phyloP scores from a whole-genome alignment of 371 early-diverging fungal species.

The Actinomucor elegans region DNA sequence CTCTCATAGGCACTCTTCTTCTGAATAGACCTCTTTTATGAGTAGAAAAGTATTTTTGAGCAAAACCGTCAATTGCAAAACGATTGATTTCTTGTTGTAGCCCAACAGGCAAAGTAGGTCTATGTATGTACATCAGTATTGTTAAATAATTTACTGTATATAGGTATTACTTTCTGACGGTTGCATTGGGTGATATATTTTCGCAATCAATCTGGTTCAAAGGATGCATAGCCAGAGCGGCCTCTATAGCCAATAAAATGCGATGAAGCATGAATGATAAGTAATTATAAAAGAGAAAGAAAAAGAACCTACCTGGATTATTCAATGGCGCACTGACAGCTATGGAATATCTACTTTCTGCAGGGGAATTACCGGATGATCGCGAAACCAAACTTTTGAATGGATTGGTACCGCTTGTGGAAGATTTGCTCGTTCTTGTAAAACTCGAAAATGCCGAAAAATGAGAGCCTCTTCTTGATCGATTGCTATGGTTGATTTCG shows the following conservation, averaged over 20 bases:
- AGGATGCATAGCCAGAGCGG: constrained; percentile 53
- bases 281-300: background rate
- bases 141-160: no score
- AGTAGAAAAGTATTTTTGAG: constrained; percentile 86
- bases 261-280: background rate
- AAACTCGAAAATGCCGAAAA: constrained; percentile 31
- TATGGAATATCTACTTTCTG: constrained; percentile 9
- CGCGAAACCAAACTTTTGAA: constrained; percentile 32
- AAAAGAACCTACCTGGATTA: constrained; percentile 27
- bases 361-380: constrained; percentile 10
- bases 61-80: constrained; percentile 90
- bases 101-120: constrained; percentile 58
- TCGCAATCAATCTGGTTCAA: constrained; percentile 25
- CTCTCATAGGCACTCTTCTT: constrained; percentile 82
- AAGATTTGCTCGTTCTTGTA: constrained; percentile 19
- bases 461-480: constrained; percentile 30
- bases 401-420: constrained; percentile 24
- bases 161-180: constrained; percentile 13
- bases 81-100: constrained; percentile 73
- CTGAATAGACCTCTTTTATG: constrained; percentile 86
- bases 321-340: constrained; percentile 6
- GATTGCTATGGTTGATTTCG: constrained; percentile 6
- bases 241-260: constrained; percentile 32
- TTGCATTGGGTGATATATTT: background rate
- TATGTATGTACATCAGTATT: no score